These are phyloP conservation scores for Chytriomyces hyalinus DNA, from an alignment of 192 early-diverging fungal genomes.

Conservation along the genomic window DNA sequence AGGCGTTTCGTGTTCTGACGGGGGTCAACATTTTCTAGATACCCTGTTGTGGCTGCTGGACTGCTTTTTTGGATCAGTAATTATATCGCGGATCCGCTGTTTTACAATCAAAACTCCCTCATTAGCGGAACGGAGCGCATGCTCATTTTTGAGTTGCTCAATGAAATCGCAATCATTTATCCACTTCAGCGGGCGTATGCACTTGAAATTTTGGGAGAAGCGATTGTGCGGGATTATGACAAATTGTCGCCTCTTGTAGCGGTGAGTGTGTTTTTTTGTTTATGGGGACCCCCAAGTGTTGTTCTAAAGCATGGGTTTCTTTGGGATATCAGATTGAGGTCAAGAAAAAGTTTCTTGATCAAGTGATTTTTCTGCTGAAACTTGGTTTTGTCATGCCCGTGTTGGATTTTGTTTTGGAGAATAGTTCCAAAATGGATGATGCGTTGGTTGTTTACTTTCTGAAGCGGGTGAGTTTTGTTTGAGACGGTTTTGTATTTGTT, in stretches of 20 bases:
- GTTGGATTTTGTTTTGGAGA: conserved; percentile 6
- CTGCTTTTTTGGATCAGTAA: conserved; percentile 26
- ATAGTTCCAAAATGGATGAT: conserved; percentile 28
- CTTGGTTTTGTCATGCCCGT: conserved; percentile 26
- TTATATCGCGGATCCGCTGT: conserved; percentile 22
- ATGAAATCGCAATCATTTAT: conserved; percentile 32
- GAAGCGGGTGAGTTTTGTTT: conserved; percentile 2
- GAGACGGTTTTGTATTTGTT: background rate
- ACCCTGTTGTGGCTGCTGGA: conserved; percentile 25
- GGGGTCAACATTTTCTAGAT: background rate
- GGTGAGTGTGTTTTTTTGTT: background rate
- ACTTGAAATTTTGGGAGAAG: conserved; percentile 24
- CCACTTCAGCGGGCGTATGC: conserved; percentile 26
- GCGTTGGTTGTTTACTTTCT: conserved; percentile 26
- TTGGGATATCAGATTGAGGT: conserved; percentile 22
- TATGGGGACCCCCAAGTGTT: background rate
- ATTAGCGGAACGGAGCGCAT: conserved; percentile 1
- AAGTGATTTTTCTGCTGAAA: conserved; percentile 26
- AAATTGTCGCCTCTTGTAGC: conserved; percentile 23
- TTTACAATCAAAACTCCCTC: conserved; percentile 28
- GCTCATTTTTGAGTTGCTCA: conserved; percentile 32
- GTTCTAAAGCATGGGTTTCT: background rate
- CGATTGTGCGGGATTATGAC: conserved; percentile 27
- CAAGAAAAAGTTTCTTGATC: conserved; percentile 30
- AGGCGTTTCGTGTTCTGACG: background rate